phyloP scores from a whole-genome alignment of 2,329 filamentous ascomycete species.

The Sphaerulina musiva region DNA sequence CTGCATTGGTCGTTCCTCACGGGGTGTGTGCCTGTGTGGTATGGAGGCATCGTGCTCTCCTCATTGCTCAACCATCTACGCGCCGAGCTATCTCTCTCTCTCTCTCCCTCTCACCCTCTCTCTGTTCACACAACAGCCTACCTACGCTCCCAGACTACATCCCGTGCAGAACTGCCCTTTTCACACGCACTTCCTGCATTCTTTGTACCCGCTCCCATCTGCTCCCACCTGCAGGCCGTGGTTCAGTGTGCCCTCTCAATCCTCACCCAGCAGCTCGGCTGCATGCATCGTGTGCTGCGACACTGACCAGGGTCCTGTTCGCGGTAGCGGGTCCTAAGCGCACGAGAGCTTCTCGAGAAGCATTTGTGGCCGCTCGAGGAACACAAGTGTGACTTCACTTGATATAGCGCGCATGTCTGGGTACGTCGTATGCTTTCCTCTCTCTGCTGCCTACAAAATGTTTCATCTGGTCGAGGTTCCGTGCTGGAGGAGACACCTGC shows the following conservation, averaged over 20 bases:
- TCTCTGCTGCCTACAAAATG: constrained; percentile 20
- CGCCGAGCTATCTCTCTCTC: constrained; percentile 27
- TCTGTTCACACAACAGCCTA: no score
- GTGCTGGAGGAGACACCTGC: constrained; percentile 20
- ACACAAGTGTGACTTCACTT: constrained; percentile 25
- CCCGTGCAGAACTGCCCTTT: constrained; percentile 3
- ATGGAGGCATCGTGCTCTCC: no score
- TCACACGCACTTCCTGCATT: constrained; percentile 19
- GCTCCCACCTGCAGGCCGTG: constrained; percentile 22
- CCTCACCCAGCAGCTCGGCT: constrained; percentile 32
- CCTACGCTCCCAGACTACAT: constrained; percentile 24
- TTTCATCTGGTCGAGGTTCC: constrained; percentile 23
- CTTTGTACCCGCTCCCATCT: constrained; percentile 17
- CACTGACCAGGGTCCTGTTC: constrained; percentile 19
- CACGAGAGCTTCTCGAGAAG: constrained; percentile 25
- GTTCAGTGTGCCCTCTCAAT: background rate
- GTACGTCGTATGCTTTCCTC: constrained; percentile 26
- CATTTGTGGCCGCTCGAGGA: constrained; percentile 14
- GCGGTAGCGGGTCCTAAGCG: constrained; percentile 24
- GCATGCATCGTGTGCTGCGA: constrained; percentile 36
- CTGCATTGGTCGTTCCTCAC: constrained; percentile 16
- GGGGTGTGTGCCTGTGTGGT: background rate
- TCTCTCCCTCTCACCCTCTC: constrained; percentile 1
- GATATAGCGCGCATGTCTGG: constrained; percentile 31
- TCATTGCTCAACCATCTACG: constrained; percentile 20